Evolutionary conservation across 2,329 filamentous ascomycete genomes (phyloP).

Genomic region (Botryotinia narcissicola): DNA sequence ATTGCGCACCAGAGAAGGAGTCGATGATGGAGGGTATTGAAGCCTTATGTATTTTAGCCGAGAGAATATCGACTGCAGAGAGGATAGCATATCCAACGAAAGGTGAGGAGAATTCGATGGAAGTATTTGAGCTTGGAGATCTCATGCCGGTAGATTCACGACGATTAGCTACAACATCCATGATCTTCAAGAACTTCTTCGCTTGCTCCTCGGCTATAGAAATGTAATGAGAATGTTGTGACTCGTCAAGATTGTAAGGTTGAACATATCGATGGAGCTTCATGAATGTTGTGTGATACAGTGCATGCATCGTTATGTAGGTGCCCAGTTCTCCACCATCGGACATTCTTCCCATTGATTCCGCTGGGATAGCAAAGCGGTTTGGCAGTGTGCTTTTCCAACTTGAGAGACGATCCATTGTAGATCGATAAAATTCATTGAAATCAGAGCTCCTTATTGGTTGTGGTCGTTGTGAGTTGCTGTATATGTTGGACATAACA

Average conservation of each 20-base stretch:
- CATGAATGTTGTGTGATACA: slow-evolving; percentile 64
- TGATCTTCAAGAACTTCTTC: slow-evolving; percentile 49
- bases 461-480: slow-evolving; percentile 41
- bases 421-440: slow-evolving; percentile 50
- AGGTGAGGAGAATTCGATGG: slow-evolving; percentile 50
- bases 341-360: slow-evolving; percentile 57
- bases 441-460: slow-evolving; percentile 39
- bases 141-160: slow-evolving; percentile 21
- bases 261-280: slow-evolving; percentile 62
- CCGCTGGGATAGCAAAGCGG: slow-evolving; percentile 51
- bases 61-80: slow-evolving; percentile 64
- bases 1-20: slow-evolving; percentile 52
- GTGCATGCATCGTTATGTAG: slow-evolving; percentile 62
- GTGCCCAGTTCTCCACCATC: slow-evolving; percentile 53
- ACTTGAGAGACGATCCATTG: slow-evolving; percentile 51
- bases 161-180: slow-evolving; percentile 44
- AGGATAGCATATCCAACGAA: slow-evolving; percentile 61
- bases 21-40: slow-evolving; percentile 53
- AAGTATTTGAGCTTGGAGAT: neutral
- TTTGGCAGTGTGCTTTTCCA: slow-evolving; percentile 59
- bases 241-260: slow-evolving; percentile 43
- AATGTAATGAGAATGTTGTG: slow-evolving; percentile 47
- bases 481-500: slow-evolving; percentile 58
- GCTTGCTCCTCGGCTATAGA: slow-evolving; percentile 52
- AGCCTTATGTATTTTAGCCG: slow-evolving; percentile 54